Evolutionary conservation across 2,329 filamentous ascomycete genomes (phyloP), one percentile per base, ranked within the genome.

Genomic region (Cladophialophora psammophila): DNA sequence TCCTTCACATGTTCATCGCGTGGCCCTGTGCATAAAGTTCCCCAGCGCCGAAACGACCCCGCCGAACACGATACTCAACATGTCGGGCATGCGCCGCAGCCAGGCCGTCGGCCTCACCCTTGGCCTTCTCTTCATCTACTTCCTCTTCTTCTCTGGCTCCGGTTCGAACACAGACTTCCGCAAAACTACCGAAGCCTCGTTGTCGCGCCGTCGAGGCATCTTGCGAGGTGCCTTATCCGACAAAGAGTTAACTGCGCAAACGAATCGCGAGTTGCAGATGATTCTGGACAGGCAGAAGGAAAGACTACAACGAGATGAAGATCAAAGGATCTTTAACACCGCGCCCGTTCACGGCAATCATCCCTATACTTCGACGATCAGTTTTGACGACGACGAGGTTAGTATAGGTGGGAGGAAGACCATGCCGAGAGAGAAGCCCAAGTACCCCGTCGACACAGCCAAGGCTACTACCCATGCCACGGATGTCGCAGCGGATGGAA

Each of bases 401-500:
- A 63, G 57, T 38, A 61, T 67, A 18, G 65, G 65, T 13, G 73
- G 75, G 82, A 78, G 85, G 86, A 32, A 69, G 18, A 71, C 69
- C 36, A 69, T 73, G 36, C 74, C 73, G 36, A 74, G 68, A n/a
- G 57, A 72, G 65, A 66, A 72, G 60, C 59, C 74, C 32, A 69
- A 71, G 60, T 68, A 71, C 42, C 66, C 70, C 31, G 59, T 65
- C 8, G 65, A 58, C 15, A 62, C 36, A 7, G 54, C 50, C 20
- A 60, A 48, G 36, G 31, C 42, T n/a, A 20, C 42, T n/a, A 20
- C 48, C 18, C 20, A 53, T 45, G 53, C 48, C 45, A 63, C 60
- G 34, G 60, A n/a, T 34, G 32, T 26, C 31, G n/a, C 35, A 32
- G 18, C 50, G 26, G 53, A 66, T 60, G 54, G 56, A 32, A 48